Percentiles rank a stretch among this genome's conserved stretches.
phyloP scores from a whole-genome alignment of 164 flowering plant species.

The Magnolia officinalis region DNA sequence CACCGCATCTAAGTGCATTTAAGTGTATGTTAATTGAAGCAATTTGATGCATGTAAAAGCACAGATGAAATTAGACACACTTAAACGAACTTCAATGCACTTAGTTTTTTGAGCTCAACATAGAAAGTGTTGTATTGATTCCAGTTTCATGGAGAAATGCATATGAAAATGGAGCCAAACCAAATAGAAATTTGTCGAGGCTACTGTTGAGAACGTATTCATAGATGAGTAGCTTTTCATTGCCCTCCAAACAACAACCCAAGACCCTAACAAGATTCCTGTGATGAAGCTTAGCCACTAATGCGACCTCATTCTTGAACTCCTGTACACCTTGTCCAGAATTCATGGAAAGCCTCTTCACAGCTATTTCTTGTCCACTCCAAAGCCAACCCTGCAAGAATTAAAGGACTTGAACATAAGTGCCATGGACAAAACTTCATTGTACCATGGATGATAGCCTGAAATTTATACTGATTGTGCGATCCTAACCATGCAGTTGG shows the following conservation, averaged over 20 bases:
- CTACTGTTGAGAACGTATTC: slow-evolving; percentile 43
- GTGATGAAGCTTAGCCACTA: slow-evolving; percentile 43
- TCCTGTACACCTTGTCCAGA: slow-evolving; percentile 26
- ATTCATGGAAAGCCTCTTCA: slow-evolving; percentile 26
- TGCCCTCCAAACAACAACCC: slow-evolving; percentile 31
- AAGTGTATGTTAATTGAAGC: too few species aligned
- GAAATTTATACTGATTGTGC: too few species aligned
- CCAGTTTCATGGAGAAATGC: too few species aligned
- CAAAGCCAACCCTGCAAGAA: slow-evolving; percentile 27
- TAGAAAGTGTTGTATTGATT: too few species aligned
- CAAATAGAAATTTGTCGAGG: slow-evolving; percentile 35
- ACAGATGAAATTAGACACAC: too few species aligned
- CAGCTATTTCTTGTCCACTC: slow-evolving; percentile 32
- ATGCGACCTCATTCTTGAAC: slow-evolving; percentile 32
- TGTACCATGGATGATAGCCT: too few species aligned
- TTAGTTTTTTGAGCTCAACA: too few species aligned
- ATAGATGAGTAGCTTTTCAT: slow-evolving; percentile 40
- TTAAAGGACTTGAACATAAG: not conserved
- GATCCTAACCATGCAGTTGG: too few species aligned
- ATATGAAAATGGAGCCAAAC: slow-evolving; percentile 15
- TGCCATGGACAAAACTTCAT: too few species aligned
- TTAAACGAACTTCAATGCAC: too few species aligned
- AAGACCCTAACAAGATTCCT: slow-evolving; percentile 37
- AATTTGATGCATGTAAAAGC: too few species aligned
- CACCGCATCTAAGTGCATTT: too few species aligned